Base-by-base conservation (phyloP, 2,329 filamentous ascomycete species). In the Pezicula radicicola region DNA sequence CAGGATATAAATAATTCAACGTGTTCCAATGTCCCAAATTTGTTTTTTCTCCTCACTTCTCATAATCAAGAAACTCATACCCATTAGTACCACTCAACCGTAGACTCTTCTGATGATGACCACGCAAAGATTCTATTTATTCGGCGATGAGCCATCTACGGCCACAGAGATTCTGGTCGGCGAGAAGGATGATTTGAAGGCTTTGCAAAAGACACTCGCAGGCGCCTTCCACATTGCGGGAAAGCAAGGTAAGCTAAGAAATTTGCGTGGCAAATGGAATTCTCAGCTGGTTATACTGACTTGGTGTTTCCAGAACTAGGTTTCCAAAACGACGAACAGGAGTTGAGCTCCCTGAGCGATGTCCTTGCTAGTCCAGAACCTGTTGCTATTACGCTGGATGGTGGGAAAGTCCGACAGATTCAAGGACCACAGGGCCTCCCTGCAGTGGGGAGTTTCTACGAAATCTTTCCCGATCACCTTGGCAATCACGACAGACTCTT, bases 401-500 rank as follows among this genome's bases (percentile, higher is more conserved):
- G 52, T 4, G 36, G 33, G 13, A 35, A 25, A 9, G 37, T 54
- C 4, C 48, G 37, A 10, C 36, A 51, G 36, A 21, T 43, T 33
- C 49, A 25, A 13, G 69, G 68, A 12, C 69, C 70, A 16, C 55
- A 55, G 25, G 65, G 66, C 8, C 60, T 70, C 6, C 70, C 70
- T 1, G 62, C 66, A 35, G 63, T 69, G 8, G 70, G 70, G 16
- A 70, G 64, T 54, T 69, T 64, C 50, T 69, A 66, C 40, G 69
- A 69, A 53, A 59, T 73, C 10, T 73, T 63, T 48, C 70, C 71
- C 0, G 71, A 73, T 55, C 70, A 72, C 54, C 59, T 73, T 12
- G 71, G 71, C 9, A 73, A 73, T 55, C 65, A 73, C 44, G 62
- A 72, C 42, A 64, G 70, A 7, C 61, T 72, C 0, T 73, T 73